Evolutionary conservation across 768 basidiomycete genomes (phyloP).

Genomic region (Flagelloscypha sp.): DNA sequence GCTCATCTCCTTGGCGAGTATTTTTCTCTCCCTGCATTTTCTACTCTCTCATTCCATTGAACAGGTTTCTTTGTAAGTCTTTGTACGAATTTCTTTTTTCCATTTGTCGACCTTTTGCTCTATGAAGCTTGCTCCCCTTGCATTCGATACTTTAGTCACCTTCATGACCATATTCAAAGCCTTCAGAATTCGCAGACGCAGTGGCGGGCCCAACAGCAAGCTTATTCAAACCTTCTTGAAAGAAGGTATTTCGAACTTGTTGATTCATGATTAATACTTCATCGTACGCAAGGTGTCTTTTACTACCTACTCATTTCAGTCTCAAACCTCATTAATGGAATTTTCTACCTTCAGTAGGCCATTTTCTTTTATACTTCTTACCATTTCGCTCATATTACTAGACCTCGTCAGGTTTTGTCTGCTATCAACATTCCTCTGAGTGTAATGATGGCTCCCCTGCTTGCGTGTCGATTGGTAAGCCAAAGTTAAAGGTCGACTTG

Average conservation of each 20-base stretch:
- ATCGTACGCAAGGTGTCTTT: slow-evolving; percentile 50
- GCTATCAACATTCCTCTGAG: slow-evolving; percentile 80
- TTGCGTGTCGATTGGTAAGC: slow-evolving; percentile 69
- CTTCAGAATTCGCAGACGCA: slow-evolving; percentile 64
- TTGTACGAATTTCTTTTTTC: too few species aligned
- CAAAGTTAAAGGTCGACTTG: neutral
- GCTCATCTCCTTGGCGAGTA: slow-evolving; percentile 68
- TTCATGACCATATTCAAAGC: slow-evolving; percentile 77
- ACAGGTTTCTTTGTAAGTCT: slow-evolving; percentile 51
- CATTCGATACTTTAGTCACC: slow-evolving; percentile 76
- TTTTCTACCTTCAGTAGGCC: slow-evolving; percentile 76
- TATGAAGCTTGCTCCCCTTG: slow-evolving; percentile 66
- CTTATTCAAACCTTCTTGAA: slow-evolving; percentile 80
- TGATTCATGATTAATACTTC: slow-evolving; percentile 4
- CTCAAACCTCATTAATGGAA: slow-evolving; percentile 78
- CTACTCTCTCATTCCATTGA: slow-evolving; percentile 6
- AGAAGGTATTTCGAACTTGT: slow-evolving; percentile 43
- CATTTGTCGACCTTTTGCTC: too few species aligned
- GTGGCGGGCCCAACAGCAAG: slow-evolving; percentile 67
- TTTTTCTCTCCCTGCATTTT: slow-evolving; percentile 2
- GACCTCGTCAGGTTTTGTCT: slow-evolving; percentile 75
- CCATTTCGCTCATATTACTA: slow-evolving; percentile 19
- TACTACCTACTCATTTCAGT: slow-evolving; percentile 84
- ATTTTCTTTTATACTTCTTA: slow-evolving; percentile 4
- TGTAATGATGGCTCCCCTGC: slow-evolving; percentile 73